Evolutionary conservation across 306 rosid genomes (phyloP).

Genomic region (Prunus fruticosa): DNA sequence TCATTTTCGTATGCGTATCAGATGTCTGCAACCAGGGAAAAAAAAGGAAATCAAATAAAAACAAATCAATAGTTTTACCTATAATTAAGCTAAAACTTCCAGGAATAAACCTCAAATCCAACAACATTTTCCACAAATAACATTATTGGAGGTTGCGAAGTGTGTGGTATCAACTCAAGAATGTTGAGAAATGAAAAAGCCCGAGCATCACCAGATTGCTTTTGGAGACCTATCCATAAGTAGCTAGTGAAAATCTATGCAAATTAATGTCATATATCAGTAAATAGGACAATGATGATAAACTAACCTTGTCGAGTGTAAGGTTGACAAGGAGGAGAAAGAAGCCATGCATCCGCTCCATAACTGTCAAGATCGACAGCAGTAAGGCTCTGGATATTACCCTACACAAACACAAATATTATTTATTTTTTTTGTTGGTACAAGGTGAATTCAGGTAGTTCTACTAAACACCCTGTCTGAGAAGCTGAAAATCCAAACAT

Average conservation of each 20-base stretch:
- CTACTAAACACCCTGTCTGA: background rate
- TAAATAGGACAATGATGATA: background rate
- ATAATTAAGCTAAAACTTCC: conserved; percentile 12
- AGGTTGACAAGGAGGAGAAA: conserved; percentile 99
- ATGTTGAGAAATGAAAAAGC: conserved; percentile 93
- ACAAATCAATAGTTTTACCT: conserved; percentile 1
- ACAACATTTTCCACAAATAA: conserved; percentile 92
- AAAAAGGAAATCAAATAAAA: background rate
- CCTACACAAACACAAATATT: conserved; percentile 42
- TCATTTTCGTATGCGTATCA: conserved; percentile 72
- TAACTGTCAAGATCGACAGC: conserved; percentile 73
- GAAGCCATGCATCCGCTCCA: conserved; percentile 80
- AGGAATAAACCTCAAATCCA: conserved; percentile 80
- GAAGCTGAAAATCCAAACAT: conserved; percentile 8
- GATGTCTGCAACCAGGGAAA: conserved; percentile 59
- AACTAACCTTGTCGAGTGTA: conserved; percentile 86
- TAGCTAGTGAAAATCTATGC: conserved; percentile 27
- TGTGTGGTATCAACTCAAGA: conserved; percentile 73
- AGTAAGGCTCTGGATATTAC: conserved; percentile 81
- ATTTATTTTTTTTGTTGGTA: background rate
- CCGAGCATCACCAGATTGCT: conserved; percentile 86
- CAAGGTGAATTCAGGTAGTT: background rate
- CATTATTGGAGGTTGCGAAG: conserved; percentile 63
- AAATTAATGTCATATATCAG: conserved; percentile 8
- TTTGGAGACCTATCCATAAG: conserved; percentile 73